Evolutionary conservation across 176 grass and related monocot genomes (phyloP).

Genomic region (Carex scoparia): DNA sequence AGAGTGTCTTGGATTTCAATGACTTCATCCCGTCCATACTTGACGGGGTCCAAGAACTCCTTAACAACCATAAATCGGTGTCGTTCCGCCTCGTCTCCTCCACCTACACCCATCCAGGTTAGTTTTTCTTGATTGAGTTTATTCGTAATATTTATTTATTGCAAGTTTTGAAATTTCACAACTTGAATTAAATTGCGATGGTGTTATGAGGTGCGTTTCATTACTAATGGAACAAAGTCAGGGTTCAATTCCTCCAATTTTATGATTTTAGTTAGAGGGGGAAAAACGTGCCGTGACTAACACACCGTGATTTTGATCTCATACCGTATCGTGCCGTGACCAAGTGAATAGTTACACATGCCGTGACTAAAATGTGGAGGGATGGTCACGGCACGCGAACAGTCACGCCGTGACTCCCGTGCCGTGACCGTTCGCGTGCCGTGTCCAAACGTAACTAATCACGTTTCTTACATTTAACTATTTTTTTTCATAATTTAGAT

Average conservation of each 20-base stretch:
- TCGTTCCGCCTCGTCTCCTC: constrained; percentile 19
- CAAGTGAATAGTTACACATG: too few species aligned
- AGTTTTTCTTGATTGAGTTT: not conserved
- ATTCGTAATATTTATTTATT: not conserved
- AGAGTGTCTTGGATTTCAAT: constrained; percentile 2
- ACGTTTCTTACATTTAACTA: too few species aligned
- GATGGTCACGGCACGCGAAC: too few species aligned
- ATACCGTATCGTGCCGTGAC: too few species aligned
- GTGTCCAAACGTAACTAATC: too few species aligned
- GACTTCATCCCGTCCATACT: constrained; percentile 4
- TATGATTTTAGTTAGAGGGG: not conserved
- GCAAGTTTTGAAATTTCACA: not conserved
- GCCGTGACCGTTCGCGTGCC: too few species aligned
- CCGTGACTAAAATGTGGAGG: too few species aligned
- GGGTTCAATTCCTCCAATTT: not conserved
- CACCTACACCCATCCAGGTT: not conserved
- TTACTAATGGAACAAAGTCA: not conserved
- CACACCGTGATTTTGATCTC: too few species aligned
- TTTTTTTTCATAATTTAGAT: too few species aligned
- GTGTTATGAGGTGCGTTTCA: not conserved
- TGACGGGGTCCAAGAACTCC: not conserved
- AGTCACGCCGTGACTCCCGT: too few species aligned
- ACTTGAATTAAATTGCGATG: not conserved
- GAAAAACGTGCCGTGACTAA: too few species aligned
- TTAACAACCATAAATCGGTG: not conserved